Evolutionary conservation across 306 rosid genomes (phyloP).

Genomic region (Quillaja saponaria): DNA sequence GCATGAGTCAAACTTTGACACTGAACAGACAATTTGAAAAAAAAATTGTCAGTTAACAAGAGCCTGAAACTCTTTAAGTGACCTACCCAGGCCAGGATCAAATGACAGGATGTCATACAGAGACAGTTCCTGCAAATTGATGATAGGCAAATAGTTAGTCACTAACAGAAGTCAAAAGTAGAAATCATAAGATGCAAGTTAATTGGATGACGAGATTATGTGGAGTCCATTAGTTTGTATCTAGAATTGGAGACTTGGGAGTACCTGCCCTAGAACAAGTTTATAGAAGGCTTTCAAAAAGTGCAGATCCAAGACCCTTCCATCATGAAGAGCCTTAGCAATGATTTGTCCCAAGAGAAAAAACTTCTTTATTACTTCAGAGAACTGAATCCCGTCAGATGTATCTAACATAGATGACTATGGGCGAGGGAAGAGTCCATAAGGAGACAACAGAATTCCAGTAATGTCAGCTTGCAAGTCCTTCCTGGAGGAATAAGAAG

Average conservation of each 20-base stretch:
- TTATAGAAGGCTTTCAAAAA: conserved; percentile 91
- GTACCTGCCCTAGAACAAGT: conserved; percentile 88
- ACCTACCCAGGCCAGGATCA: conserved; percentile 84
- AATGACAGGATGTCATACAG: conserved; percentile 76
- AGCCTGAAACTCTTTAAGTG: conserved; percentile 86
- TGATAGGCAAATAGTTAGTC: conserved; percentile 20
- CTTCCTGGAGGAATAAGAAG: conserved; percentile 37
- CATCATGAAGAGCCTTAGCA: conserved; percentile 92
- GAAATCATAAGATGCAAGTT: conserved; percentile 17
- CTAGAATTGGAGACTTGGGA: conserved; percentile 23
- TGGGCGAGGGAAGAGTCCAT: conserved; percentile 88
- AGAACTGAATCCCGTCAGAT: conserved; percentile 47
- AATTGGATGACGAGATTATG: conserved; percentile 23
- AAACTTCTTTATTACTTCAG: conserved; percentile 69
- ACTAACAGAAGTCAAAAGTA: conserved; percentile 13
- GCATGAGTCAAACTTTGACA: conserved; percentile 38
- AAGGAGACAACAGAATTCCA: conserved; percentile 42
- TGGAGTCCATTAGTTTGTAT: conserved; percentile 22
- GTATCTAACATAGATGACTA: conserved; percentile 55
- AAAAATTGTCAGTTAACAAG: conserved; percentile 49
- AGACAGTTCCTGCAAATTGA: conserved; percentile 60
- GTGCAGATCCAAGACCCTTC: conserved; percentile 88
- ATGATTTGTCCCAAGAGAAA: conserved; percentile 83
- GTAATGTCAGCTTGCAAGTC: conserved; percentile 41
- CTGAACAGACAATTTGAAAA: conserved; percentile 44